Percentiles rank a stretch among this genome's conserved stretches.
phyloP scores from a whole-genome alignment of 257 asterid genomes.

The Verbena officinalis region DNA sequence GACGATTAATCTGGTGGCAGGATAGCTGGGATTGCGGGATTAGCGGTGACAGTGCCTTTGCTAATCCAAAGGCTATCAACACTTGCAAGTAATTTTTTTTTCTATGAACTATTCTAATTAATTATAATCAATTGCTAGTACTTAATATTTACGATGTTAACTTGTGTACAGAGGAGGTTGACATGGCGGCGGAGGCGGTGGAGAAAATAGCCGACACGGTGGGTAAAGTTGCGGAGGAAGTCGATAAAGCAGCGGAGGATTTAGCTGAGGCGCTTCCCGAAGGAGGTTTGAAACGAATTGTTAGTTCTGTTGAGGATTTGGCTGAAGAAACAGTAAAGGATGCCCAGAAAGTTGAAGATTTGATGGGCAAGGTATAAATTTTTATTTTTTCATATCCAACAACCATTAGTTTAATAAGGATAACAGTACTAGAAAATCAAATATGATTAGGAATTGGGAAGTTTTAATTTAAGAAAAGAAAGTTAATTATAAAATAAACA shows the following conservation, averaged over 20 bases:
- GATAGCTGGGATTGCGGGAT: slow-evolving; percentile 32
- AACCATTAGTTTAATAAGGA: too few relatives aligned
- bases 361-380: slow-evolving; percentile 39
- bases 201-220: slow-evolving; percentile 15
- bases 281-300: slow-evolving; percentile 29
- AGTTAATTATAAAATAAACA: too few relatives aligned
- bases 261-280: slow-evolving; percentile 36
- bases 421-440: too few relatives aligned
- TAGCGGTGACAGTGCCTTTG: slow-evolving; percentile 30
- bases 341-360: slow-evolving; percentile 37
- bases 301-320: slow-evolving; percentile 28
- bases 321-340: slow-evolving; percentile 42
- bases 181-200: slow-evolving; percentile 23
- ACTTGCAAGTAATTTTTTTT: slow-evolving; percentile 28
- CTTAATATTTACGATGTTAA: too few relatives aligned
- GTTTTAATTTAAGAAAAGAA: too few relatives aligned
- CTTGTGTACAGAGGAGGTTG: slow-evolving; percentile 15
- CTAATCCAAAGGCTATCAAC: slow-evolving; percentile 31
- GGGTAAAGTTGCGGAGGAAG: too few relatives aligned
- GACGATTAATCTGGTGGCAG: slow-evolving; percentile 11
- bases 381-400: too few relatives aligned
- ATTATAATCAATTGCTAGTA: too few relatives aligned
- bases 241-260: slow-evolving; percentile 29
- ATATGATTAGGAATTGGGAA: too few relatives aligned
- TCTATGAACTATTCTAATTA: too few relatives aligned